phyloP scores from a whole-genome alignment of 768 basidiomycete genomes.

The Collybia mongolica region DNA sequence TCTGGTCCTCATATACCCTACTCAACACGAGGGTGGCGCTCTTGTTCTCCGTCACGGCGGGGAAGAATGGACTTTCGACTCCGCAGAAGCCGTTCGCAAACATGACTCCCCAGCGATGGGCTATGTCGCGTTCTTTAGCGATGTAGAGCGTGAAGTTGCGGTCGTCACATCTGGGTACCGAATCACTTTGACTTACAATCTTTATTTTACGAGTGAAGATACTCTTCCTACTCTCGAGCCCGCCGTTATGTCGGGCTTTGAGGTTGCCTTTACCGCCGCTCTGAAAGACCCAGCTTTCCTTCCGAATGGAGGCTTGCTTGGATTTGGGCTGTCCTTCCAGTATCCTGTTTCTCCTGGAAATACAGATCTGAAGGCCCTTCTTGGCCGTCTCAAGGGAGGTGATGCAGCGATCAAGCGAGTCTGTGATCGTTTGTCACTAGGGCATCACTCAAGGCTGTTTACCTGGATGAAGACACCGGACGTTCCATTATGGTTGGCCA shows the following conservation, averaged over 20 bases:
- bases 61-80: constrained; percentile 34
- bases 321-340: background rate
- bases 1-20: constrained; percentile 50
- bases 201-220: constrained; percentile 21
- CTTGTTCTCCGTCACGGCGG: constrained; percentile 33
- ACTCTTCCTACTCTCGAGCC: no score
- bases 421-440: background rate
- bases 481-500: background rate
- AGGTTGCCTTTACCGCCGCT: background rate
- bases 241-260: no score
- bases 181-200: constrained; percentile 42
- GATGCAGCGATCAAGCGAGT: background rate
- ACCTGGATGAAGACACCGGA: background rate
- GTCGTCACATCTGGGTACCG: constrained; percentile 34
- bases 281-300: background rate
- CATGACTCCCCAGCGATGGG: constrained; percentile 23
- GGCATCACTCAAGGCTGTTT: background rate
- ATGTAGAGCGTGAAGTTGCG: constrained; percentile 40
- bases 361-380: background rate
- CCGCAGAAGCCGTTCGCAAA: constrained; percentile 8
- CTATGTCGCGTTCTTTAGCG: constrained; percentile 34
- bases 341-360: background rate
- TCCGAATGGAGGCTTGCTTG: background rate
- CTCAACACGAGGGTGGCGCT: constrained; percentile 41
- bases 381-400: background rate